Evolutionary conservation across 129 eudicot genomes (phyloP).

Genomic region (Deinandra increscens): DNA sequence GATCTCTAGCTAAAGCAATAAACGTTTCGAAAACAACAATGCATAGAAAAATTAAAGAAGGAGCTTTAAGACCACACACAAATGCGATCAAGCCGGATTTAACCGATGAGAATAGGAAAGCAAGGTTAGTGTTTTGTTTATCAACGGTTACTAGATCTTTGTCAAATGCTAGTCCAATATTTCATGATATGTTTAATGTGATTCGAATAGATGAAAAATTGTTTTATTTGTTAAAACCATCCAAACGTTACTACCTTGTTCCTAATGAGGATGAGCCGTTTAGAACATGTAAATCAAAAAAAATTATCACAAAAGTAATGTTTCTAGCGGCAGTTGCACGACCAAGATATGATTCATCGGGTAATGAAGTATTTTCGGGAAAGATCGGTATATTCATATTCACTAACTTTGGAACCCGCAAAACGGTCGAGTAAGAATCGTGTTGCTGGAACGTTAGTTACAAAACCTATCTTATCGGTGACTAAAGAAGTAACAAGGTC

Average conservation of each 20-base stretch:
- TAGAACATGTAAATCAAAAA: constrained; percentile 2
- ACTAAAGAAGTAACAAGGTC: background rate
- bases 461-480: constrained; percentile 5
- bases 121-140: constrained; percentile 16
- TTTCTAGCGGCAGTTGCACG: constrained; percentile 12
- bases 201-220: background rate
- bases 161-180: background rate
- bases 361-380: background rate
- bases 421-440: constrained; percentile 17
- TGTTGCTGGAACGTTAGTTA: background rate
- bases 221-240: background rate
- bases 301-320: constrained; percentile 19
- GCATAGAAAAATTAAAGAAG: constrained; percentile 21
- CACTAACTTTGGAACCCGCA: background rate
- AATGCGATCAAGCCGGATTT: constrained; percentile 6
- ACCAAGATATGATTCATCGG: background rate
- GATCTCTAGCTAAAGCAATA: background rate
- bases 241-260: background rate
- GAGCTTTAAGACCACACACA: constrained; percentile 12
- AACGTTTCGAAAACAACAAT: constrained; percentile 5
- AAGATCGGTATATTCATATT: background rate
- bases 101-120: background rate
- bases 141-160: constrained; percentile 14
- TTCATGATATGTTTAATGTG: background rate
- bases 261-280: background rate